These are phyloP conservation scores for Globisporangium spiculum DNA, from an alignment of 352 stramenopile species.

Conservation along the genomic window DNA sequence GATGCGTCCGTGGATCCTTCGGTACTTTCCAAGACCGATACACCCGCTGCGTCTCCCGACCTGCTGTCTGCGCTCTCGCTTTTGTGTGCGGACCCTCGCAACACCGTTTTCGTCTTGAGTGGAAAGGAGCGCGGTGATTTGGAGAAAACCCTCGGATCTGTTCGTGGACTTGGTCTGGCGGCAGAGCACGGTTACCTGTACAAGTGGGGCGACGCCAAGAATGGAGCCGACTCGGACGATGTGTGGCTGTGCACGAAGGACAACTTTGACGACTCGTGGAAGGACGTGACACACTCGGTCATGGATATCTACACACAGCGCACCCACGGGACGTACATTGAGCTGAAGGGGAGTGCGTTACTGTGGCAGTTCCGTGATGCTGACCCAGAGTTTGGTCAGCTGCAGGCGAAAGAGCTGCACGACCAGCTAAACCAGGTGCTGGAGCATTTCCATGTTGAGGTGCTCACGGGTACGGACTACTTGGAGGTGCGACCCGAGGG, in stretches of 20 bases:
- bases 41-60: conserved; percentile 51
- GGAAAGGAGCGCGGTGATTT: conserved; percentile 95
- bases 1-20: conserved; percentile 26
- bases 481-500: conserved; percentile 95
- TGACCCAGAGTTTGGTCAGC: conserved; percentile 98
- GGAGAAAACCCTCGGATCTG: conserved; percentile 91
- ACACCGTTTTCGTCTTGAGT: conserved; percentile 98
- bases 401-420: conserved; percentile 98
- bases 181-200: conserved; percentile 99
- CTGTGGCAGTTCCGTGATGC: conserved; percentile 99
- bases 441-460: conserved; percentile 94
- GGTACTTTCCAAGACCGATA: conserved; percentile 34
- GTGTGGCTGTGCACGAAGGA: conserved; percentile 86
- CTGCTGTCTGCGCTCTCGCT: conserved; percentile 89
- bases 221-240: conserved; percentile 37
- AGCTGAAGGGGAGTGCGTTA: conserved; percentile 98
- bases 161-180: conserved; percentile 94
- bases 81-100: conserved; percentile 93
- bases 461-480: conserved; percentile 87
- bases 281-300: conserved; percentile 94
- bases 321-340: conserved; percentile 99
- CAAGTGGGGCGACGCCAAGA: conserved; percentile 83
- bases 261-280: conserved; percentile 96
- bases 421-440: conserved; percentile 96
- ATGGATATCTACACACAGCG: conserved; percentile 99